These are phyloP conservation scores for Globisporangium sylvaticum DNA, from an alignment of 352 stramenopile species.

Conservation along the genomic window DNA sequence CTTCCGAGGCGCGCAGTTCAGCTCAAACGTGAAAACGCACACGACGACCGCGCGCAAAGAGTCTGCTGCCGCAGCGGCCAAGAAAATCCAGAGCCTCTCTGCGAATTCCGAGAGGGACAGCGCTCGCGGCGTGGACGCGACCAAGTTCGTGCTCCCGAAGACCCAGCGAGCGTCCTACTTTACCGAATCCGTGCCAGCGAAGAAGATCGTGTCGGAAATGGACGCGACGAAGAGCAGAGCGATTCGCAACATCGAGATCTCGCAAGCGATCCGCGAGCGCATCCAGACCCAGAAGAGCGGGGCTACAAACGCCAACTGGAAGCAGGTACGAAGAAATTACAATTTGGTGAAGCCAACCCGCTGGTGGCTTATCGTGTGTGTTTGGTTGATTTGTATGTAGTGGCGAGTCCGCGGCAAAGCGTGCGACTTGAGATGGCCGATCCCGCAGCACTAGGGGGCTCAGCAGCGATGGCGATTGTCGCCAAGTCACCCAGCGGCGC, in stretches of 20 bases:
- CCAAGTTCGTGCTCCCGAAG: slow-evolving; percentile 41
- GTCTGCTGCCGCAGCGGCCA: slow-evolving; percentile 7
- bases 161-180: slow-evolving; percentile 53
- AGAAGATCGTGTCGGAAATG: slow-evolving; percentile 63
- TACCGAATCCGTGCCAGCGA: slow-evolving; percentile 49
- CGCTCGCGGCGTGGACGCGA: slow-evolving; percentile 8
- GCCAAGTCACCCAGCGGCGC: slow-evolving; percentile 4
- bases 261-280: slow-evolving; percentile 57
- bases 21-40: slow-evolving; percentile 49
- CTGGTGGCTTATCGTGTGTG: not conserved
- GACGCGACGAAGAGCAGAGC: slow-evolving; percentile 60
- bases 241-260: slow-evolving; percentile 58
- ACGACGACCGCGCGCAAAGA: slow-evolving; percentile 22
- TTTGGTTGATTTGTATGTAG: not conserved
- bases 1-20: slow-evolving; percentile 75
- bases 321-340: slow-evolving; percentile 16
- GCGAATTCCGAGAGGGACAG: slow-evolving; percentile 20
- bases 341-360: not conserved
- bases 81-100: slow-evolving; percentile 44
- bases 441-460: not conserved
- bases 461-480: not conserved
- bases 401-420: slow-evolving; percentile 13
- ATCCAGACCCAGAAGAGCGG: slow-evolving; percentile 41
- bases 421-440: slow-evolving; percentile 14
- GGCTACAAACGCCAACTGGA: slow-evolving; percentile 39